These are phyloP conservation scores for Pseudogymnoascus sp. DNA, from an alignment of 2,329 filamentous ascomycete species.

Conservation along the genomic window DNA sequence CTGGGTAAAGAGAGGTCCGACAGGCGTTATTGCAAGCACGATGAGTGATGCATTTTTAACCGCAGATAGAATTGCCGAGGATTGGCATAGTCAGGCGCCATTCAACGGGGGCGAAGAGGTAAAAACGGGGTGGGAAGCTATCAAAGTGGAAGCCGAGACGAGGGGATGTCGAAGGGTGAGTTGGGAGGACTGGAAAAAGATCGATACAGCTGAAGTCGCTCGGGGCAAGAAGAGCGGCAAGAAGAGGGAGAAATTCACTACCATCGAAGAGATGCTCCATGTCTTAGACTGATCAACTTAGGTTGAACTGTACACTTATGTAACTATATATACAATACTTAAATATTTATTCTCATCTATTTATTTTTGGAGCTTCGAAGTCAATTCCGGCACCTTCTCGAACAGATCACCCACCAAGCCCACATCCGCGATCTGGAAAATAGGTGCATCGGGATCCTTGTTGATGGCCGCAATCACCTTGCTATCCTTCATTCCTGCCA, in stretches of 20 bases:
- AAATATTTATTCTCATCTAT: conserved; percentile 12
- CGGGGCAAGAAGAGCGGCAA: conserved; percentile 63
- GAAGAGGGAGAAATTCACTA: conserved; percentile 63
- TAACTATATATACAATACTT: conserved; percentile 3
- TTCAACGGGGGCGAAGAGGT: conserved; percentile 39
- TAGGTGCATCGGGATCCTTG: conserved; percentile 93
- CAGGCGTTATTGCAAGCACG: conserved; percentile 89
- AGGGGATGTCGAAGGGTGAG: conserved; percentile 55
- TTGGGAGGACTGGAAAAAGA: conserved; percentile 81
- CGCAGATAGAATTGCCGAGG: conserved; percentile 72
- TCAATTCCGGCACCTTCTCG: conserved; percentile 90
- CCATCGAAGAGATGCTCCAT: conserved; percentile 48
- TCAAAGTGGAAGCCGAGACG: conserved; percentile 51
- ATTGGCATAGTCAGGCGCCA: conserved; percentile 50
- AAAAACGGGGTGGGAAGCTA: conserved; percentile 64
- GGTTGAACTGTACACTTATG: conserved; percentile 2
- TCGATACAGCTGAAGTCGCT: conserved; percentile 69
- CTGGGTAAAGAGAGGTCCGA: conserved; percentile 93
- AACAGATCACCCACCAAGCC: conserved; percentile 93
- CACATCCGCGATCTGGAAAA: conserved; percentile 96
- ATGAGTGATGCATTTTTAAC: conserved; percentile 93
- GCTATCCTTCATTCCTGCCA: conserved; percentile 99
- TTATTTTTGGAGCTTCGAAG: conserved; percentile 70
- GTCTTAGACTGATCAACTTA: conserved; percentile 34
- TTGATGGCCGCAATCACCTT: conserved; percentile 99